Evolutionary conservation across 768 basidiomycete species (phyloP).

Genomic region (Termitomyces sp.): DNA sequence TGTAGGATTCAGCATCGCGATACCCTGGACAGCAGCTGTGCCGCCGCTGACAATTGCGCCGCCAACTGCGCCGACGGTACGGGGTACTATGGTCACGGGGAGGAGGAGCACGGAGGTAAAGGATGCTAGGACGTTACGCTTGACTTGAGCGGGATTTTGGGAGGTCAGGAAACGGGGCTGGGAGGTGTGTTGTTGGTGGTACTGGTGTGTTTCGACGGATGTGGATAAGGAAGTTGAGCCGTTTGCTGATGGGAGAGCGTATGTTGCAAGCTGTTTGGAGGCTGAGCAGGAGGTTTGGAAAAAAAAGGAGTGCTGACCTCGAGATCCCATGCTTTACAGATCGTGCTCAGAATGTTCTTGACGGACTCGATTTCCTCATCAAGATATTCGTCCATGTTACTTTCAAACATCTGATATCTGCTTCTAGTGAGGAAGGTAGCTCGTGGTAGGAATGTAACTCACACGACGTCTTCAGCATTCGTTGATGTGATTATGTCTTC

Average conservation of each 20-base stretch:
- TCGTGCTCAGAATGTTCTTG: constrained; percentile 65
- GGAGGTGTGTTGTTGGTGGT: constrained; percentile 10
- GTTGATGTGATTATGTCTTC: constrained; percentile 12
- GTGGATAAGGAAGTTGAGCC: background rate
- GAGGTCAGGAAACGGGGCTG: constrained; percentile 70
- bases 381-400: constrained; percentile 96
- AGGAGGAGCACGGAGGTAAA: constrained; percentile 87
- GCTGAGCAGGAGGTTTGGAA: background rate
- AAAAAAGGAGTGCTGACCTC: constrained; percentile 30
- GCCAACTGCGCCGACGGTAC: constrained; percentile 60
- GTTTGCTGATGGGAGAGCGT: constrained; percentile 3
- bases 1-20: constrained; percentile 89
- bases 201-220: constrained; percentile 4
- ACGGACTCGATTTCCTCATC: constrained; percentile 87
- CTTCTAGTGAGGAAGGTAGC: constrained; percentile 1
- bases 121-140: constrained; percentile 87
- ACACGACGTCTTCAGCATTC: constrained; percentile 81
- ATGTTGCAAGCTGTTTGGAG: constrained; percentile 9
- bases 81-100: constrained; percentile 94
- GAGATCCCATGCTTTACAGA: constrained; percentile 77
- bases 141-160: constrained; percentile 85
- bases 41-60: constrained; percentile 64
- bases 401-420: constrained; percentile 93
- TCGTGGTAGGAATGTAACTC: constrained; percentile 19
- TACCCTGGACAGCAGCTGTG: constrained; percentile 73